Base-by-base conservation (phyloP, 2,329 filamentous ascomycete species). In the Coniochaeta sp. region DNA sequence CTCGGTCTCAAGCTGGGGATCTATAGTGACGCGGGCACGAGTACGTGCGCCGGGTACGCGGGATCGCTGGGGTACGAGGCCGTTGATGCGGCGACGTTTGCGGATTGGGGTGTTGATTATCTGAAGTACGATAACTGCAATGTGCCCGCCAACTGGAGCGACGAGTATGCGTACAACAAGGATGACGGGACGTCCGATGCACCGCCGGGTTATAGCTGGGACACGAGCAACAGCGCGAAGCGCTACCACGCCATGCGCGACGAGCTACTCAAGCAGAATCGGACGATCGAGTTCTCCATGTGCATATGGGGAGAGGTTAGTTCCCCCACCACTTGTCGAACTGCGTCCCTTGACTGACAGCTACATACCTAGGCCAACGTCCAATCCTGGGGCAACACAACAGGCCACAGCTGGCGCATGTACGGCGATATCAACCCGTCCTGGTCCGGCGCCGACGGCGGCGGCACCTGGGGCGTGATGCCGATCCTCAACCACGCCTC, bases 61-160 rank as follows among this genome's bases (percentile, higher is more conserved):
- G 78, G 74, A 1, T 76, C 71, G 26, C 61, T 79, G 16, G 77
- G 75, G 8, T 71, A 76, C 55, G 79, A 83, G 56, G 60, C 67
- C 4, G 62, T 75, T 9, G 79, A 82, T 59, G 79, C 78, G 0
- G 57, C 73, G 55, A 71, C 71, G 1, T 81, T 77, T 56, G 74
- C 76, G 1, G 66, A 68, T 12, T 79, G 76, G 76, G 74, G 73
- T 2, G 67, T 79, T 50, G 75, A 78, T 56, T 77, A 77, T 48
- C 63, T 78, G 32, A 79, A 79, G 64, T 78, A 78, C 55, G 75
- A 78, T 56, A 76, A 76, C 56, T 78, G 75, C 57, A 52, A 52
- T 27, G 50, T 57, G 8, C 55, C 56, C 1, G 3, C 16, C 14
- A 33, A 53, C n/a, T 53, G 28, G 33, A 9, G n/a, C 1, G 55